These are phyloP conservation scores for Claviceps fusiformis DNA, from an alignment of 2,329 filamentous ascomycete genomes.

Conservation along the genomic window DNA sequence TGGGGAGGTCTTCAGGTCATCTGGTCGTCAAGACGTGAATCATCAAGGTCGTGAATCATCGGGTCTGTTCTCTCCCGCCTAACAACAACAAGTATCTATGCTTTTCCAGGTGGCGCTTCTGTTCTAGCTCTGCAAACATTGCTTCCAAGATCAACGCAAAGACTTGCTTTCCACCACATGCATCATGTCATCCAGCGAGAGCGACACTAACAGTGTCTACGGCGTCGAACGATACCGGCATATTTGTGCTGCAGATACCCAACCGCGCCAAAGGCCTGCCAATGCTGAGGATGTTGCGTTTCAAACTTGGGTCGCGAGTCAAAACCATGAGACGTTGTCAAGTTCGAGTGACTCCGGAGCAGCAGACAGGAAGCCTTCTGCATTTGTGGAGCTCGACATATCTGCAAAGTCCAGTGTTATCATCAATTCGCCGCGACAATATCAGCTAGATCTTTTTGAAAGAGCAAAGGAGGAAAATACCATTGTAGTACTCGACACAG, in stretches of 20 bases:
- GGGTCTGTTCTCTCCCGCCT: neutral
- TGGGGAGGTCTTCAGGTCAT: neutral
- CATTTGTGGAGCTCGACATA: neutral
- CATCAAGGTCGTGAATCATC: too few relatives aligned
- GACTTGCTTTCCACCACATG: neutral
- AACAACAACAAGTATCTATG: neutral
- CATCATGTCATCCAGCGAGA: neutral
- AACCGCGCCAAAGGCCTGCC: neutral
- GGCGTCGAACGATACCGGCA: slow-evolving; percentile 4
- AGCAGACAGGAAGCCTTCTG: neutral
- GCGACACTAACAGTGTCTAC: slow-evolving; percentile 7
- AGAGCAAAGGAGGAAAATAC: slow-evolving; percentile 72
- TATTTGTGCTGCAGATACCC: too few relatives aligned
- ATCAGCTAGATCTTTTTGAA: slow-evolving; percentile 86
- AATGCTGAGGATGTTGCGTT: slow-evolving; percentile 7
- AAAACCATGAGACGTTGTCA: neutral
- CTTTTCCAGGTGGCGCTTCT: neutral
- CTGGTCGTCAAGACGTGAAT: neutral
- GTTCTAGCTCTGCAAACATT: neutral
- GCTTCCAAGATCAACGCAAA: neutral
- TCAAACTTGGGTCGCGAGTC: slow-evolving; percentile 4
- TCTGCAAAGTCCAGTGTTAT: slow-evolving; percentile 29
- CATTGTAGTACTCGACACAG: slow-evolving; percentile 90
- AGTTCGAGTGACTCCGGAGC: neutral
- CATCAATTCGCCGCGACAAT: slow-evolving; percentile 71